Conservation (phyloP, 1,284 basidiomycete genomes). For the Fomitopsis betulina region DNA sequence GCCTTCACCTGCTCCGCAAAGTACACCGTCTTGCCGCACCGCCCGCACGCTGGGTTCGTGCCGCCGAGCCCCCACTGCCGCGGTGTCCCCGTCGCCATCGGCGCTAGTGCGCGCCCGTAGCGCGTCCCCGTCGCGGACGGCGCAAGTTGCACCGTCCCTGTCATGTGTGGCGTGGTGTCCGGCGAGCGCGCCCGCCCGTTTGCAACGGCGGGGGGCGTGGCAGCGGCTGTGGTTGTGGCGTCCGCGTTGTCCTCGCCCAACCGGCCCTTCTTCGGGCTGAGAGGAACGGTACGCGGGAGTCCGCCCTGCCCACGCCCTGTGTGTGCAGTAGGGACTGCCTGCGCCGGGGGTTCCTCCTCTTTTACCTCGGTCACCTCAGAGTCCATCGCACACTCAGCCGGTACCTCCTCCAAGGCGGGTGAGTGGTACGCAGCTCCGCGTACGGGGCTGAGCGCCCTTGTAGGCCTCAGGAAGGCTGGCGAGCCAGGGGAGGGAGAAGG, state of each 20-base stretch:
- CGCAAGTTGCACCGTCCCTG: slow-evolving; percentile 26
- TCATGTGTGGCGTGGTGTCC: slow-evolving; percentile 4
- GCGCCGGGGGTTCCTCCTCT: slow-evolving; percentile 1
- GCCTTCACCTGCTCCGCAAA: slow-evolving; percentile 75
- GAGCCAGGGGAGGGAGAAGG: slow-evolving; percentile 15
- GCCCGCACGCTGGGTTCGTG: slow-evolving; percentile 49
- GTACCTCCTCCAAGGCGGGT: slow-evolving; percentile 8
- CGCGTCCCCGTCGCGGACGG: slow-evolving; percentile 45
- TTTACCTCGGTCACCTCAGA: slow-evolving; percentile 1
- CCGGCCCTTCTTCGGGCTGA: slow-evolving; percentile 21
- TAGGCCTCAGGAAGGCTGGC: slow-evolving; percentile 28
- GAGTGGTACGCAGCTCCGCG: slow-evolving; percentile 12
- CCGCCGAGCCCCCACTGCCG: slow-evolving; percentile 32
- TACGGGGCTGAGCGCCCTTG: slow-evolving; percentile 27
- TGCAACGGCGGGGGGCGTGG: too few relatives aligned
- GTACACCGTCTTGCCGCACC: slow-evolving; percentile 55
- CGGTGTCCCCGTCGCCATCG: slow-evolving; percentile 26
- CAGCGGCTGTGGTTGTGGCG: too few relatives aligned
- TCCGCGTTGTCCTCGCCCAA: background rate
- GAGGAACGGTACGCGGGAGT: slow-evolving; percentile 35
- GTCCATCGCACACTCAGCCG: slow-evolving; percentile 7
- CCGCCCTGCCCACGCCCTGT: slow-evolving; percentile 31
- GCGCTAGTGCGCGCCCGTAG: slow-evolving; percentile 42
- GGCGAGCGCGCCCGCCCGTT: background rate
- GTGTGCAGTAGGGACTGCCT: slow-evolving; percentile 21